Percentiles rank a stretch among this genome's conserved stretches.
Evolutionary conservation across 75 land plant species (phyloP).

Genomic region (Cunninghamia lanceolata): DNA sequence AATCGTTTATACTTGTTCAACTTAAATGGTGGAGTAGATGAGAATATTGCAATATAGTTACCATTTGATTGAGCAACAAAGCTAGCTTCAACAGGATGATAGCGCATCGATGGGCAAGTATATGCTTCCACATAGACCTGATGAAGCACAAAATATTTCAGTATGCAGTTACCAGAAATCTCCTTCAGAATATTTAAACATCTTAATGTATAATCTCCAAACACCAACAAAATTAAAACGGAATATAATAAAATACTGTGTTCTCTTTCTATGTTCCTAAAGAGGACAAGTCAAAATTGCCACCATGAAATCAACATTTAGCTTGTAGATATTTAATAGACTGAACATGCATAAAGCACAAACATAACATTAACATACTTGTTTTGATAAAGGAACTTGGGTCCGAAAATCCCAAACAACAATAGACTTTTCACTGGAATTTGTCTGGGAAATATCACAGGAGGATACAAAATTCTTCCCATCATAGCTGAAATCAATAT

Average conservation of each 20-base stretch:
- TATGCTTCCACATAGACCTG: conserved; percentile 94
- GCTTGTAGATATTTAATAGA: neutral
- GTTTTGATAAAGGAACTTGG: conserved; percentile 83
- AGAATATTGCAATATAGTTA: conserved; percentile 86
- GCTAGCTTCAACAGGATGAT: conserved; percentile 64
- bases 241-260: neutral
- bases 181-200: neutral
- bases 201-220: neutral
- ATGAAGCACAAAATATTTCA: conserved; percentile 7
- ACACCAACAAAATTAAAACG: neutral
- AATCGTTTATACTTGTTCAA: conserved; percentile 81
- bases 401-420: conserved; percentile 83
- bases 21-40: conserved; percentile 71
- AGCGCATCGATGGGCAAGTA: conserved; percentile 77
- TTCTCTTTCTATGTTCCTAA: neutral
- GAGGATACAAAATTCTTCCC: conserved; percentile 72
- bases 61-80: conserved; percentile 94
- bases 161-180: neutral
- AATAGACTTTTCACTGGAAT: conserved; percentile 76
- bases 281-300: neutral
- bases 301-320: neutral
- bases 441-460: conserved; percentile 63
- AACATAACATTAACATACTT: conserved; percentile 42
- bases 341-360: conserved; percentile 1
- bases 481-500: conserved; percentile 67